Evolutionary conservation across 176 grass and related monocot genomes (phyloP).

Genomic region (Triticum timopheevii): DNA sequence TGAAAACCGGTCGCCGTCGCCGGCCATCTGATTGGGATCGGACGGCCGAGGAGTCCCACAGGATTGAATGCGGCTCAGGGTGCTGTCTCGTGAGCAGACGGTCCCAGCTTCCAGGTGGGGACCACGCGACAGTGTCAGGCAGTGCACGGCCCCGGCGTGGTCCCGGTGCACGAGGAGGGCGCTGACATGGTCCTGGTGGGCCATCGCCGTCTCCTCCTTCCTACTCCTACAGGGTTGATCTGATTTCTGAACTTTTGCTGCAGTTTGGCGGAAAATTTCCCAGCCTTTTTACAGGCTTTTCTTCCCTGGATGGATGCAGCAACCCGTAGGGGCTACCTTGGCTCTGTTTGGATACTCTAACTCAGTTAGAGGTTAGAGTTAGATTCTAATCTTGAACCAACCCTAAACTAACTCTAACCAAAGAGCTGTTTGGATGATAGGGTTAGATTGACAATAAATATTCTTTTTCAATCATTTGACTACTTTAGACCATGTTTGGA

Average conservation of each 20-base stretch:
- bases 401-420: no score
- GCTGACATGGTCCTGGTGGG: slow-evolving; percentile 29
- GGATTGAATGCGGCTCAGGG: slow-evolving; percentile 31
- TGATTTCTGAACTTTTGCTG: slow-evolving; percentile 15
- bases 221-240: slow-evolving; percentile 38
- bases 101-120: slow-evolving; percentile 8
- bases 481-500: no score
- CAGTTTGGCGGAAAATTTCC: slow-evolving; percentile 6
- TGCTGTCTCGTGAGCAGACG: slow-evolving; percentile 30
- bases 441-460: no score
- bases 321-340: neutral
- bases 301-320: neutral
- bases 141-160: neutral
- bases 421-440: no score
- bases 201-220: neutral
- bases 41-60: neutral
- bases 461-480: no score
- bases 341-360: no score
- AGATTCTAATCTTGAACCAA: no score
- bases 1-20: slow-evolving; percentile 28
- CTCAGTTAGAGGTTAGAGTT: no score
- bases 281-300: slow-evolving; percentile 33
- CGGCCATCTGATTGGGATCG: neutral
- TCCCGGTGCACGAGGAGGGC: neutral
- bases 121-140: slow-evolving; percentile 23